Percentiles rank a stretch among this genome's conserved stretches.
These are phyloP conservation scores for Capillidium heterosporum DNA, from an alignment of 371 early-diverging fungal species.

Conservation along the genomic window DNA sequence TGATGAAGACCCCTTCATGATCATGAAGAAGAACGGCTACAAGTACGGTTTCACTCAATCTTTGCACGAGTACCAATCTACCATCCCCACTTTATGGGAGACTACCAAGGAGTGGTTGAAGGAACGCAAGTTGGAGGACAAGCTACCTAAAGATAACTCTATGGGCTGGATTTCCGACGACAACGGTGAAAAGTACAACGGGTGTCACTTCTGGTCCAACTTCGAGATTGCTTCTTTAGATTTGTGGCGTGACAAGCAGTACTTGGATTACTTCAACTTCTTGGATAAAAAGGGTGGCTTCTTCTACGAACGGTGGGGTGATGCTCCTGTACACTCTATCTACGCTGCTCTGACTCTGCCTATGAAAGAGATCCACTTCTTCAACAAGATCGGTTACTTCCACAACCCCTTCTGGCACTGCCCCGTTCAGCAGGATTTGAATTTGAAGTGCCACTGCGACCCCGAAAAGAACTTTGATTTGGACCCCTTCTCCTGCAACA, in stretches of 20 bases:
- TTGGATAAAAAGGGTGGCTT: constrained; percentile 77
- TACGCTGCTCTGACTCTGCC: constrained; percentile 67
- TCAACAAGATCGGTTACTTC: constrained; percentile 73
- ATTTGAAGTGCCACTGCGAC: constrained; percentile 22
- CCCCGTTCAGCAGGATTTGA: constrained; percentile 27
- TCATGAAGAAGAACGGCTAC: constrained; percentile 59
- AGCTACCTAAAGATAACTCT: constrained; percentile 6
- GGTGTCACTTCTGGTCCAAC: constrained; percentile 93
- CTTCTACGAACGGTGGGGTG: constrained; percentile 93
- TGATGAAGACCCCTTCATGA: constrained; percentile 77
- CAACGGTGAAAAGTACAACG: constrained; percentile 12
- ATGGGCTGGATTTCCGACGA: constrained; percentile 5
- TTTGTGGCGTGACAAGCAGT: constrained; percentile 52
- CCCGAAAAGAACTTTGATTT: constrained; percentile 24
- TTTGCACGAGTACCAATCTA: constrained; percentile 49
- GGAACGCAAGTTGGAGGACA: constrained; percentile 17
- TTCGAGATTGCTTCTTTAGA: constrained; percentile 84
- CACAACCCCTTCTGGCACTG: constrained; percentile 56
- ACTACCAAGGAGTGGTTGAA: constrained; percentile 30
- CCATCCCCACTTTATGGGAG: constrained; percentile 68
- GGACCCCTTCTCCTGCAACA: constrained; percentile 9
- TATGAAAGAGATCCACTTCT: constrained; percentile 70
- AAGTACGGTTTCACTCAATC: constrained; percentile 72
- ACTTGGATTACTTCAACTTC: constrained; percentile 59
- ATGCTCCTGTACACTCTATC: constrained; percentile 89